Base-by-base conservation (phyloP, 1,139 yeast genomes). In the Pichia sorboxylosa region DNA sequence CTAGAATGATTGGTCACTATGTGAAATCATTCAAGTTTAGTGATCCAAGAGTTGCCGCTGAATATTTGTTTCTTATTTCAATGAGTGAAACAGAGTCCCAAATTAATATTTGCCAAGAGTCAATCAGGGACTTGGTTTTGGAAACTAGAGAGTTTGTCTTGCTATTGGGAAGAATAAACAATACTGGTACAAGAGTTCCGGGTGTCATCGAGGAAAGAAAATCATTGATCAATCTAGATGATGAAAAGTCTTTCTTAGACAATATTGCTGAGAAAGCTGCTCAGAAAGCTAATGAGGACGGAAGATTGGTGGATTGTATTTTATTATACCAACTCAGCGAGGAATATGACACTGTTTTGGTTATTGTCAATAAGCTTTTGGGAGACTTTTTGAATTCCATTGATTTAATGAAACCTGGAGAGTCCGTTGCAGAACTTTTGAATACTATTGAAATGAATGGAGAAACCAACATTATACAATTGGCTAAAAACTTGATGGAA, bases 41-140 rank as follows among this genome's bases (percentile, higher is more conserved):
- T 29, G 94, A 87, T 58, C 94, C 97, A 16, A 71, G 77, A 48
- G 83, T 81, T 37, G 97, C 96, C 0, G 81, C 84, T 23, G 96
- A 90, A 51, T 90, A 90, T 51, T 59, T 90, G 34, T 66, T 82
- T 19, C 61, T 83, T 43, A 74, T 87, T 26, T 78, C 84, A 24
- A 52, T 85, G 47, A 59, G 62, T 40, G 57, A 59, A 20, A 48
- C 58, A 31, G 52, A 58, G 10, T 60, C 62, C 30, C 79, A 73
- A 44, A 58, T 69, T 4, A 61, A 64, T 30, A 61, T 79, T 31
- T 76, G 85, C 43, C 90, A 80, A 47, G 90, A 80, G 46, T 80
- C 94, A 0, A 62, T 90, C 32, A 69, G 87, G 43, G 94, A 87
- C 51, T 69, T 90, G 38, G 81, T 87, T 13, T 65, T 90, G 36